Percentiles rank a stretch among this genome's conserved stretches.
Conservation (phyloP, 345 rosid genomes). For the Rhodamnia argentea region DNA sequence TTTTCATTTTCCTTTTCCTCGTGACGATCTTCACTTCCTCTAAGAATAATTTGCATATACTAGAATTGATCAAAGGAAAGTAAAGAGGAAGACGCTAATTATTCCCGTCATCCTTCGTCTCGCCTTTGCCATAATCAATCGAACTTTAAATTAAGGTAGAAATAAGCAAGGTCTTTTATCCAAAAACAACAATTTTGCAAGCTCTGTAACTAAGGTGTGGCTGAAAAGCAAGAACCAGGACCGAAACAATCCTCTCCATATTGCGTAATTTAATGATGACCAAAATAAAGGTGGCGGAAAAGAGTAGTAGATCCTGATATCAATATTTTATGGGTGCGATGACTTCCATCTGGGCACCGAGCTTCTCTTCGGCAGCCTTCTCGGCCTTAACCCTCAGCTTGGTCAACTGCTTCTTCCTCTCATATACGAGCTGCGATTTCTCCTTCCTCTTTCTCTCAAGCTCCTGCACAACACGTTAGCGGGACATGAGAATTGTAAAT, state of each 20-base stretch:
- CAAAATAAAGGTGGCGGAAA: not conserved
- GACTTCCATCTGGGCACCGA: slow-evolving; percentile 56
- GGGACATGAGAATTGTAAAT: not conserved
- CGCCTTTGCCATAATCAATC: not conserved
- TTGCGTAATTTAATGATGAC: not conserved
- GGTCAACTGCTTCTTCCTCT: slow-evolving; percentile 69
- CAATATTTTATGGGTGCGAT: slow-evolving; percentile 57
- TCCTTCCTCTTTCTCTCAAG: slow-evolving; percentile 84
- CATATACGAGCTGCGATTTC: slow-evolving; percentile 45
- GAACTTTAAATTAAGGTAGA: not conserved
- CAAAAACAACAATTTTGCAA: not conserved
- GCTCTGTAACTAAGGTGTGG: not conserved
- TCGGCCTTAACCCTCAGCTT: slow-evolving; percentile 80
- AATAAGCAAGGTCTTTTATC: not conserved
- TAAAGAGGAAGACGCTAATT: not conserved
- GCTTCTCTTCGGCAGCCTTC: slow-evolving; percentile 68
- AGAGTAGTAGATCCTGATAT: not conserved
- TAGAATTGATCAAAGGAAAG: not conserved
- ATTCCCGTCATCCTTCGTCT: not conserved
- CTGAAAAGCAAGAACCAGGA: not conserved
- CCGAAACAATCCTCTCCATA: not conserved
- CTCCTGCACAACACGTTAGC: slow-evolving; percentile 27
- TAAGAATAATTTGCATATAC: not conserved
- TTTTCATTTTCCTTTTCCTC: not conserved
- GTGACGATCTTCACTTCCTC: not conserved